phyloP scores from a whole-genome alignment of 176 grass and related monocot species.

The Panicum miliaceum region DNA sequence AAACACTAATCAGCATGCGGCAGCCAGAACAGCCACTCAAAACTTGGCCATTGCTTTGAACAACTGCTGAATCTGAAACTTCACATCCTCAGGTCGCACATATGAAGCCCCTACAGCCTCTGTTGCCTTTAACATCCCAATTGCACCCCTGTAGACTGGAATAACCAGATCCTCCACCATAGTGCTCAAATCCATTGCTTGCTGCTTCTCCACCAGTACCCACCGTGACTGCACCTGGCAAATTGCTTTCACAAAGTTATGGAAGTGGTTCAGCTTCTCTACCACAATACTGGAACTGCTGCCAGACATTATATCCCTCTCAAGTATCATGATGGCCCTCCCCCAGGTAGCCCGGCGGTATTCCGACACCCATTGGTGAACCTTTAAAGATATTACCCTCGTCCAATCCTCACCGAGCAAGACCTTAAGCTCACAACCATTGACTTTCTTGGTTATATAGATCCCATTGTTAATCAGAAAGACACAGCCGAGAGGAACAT shows the following conservation, averaged over 20 bases:
- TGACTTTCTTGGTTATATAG: slow-evolving; percentile 54
- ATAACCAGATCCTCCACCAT: slow-evolving; percentile 43
- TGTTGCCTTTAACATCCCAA: slow-evolving; percentile 27
- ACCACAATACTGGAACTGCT: slow-evolving; percentile 39
- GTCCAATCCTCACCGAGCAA: slow-evolving; percentile 58
- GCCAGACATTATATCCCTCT: slow-evolving; percentile 22
- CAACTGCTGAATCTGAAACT: slow-evolving; percentile 42
- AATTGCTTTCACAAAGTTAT: slow-evolving; percentile 48
- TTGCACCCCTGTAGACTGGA: slow-evolving; percentile 47
- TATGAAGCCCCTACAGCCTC: not conserved
- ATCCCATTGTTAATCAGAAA: slow-evolving; percentile 57
- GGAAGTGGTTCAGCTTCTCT: slow-evolving; percentile 50
- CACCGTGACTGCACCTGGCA: slow-evolving; percentile 49
- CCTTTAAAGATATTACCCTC: slow-evolving; percentile 33
- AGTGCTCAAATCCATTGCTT: slow-evolving; percentile 44
- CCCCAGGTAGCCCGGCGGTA: slow-evolving; percentile 49
- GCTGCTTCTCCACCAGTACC: slow-evolving; percentile 53
- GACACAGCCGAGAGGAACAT: slow-evolving; percentile 41
- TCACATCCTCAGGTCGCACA: slow-evolving; percentile 41
- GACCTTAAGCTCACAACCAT: slow-evolving; percentile 43
- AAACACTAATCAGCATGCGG: not conserved
- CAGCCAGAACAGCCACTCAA: slow-evolving; percentile 21
- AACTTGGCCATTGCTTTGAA: slow-evolving; percentile 48
- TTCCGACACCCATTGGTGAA: slow-evolving; percentile 44
- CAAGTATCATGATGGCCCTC: slow-evolving; percentile 46